phyloP scores from a whole-genome alignment of 129 eudicot species.

The Saussurea involucrata region DNA sequence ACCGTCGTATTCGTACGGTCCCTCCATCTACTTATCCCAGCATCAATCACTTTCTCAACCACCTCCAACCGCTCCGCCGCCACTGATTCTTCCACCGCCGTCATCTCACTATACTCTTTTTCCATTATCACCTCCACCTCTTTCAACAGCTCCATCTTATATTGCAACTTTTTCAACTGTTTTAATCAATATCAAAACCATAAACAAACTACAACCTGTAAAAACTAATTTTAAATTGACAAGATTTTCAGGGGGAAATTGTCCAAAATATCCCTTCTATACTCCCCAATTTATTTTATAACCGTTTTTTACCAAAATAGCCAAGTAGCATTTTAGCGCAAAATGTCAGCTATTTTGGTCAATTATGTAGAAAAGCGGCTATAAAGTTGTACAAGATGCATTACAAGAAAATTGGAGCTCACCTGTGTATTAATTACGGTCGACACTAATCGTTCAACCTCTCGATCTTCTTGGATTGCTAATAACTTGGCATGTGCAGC shows the following conservation, averaged over 20 bases:
- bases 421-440: conserved; percentile 76
- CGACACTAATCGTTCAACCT: conserved; percentile 66
- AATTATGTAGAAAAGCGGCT: no score
- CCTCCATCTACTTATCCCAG: conserved; percentile 57
- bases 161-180: conserved; percentile 71
- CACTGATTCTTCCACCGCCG: conserved; percentile 57
- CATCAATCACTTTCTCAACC: conserved; percentile 36
- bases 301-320: neutral
- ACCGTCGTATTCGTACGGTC: conserved; percentile 21
- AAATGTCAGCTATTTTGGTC: neutral
- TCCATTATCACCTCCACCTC: conserved; percentile 69
- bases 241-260: neutral
- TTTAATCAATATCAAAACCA: neutral
- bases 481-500: conserved; percentile 87
- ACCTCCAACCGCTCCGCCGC: conserved; percentile 49
- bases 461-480: conserved; percentile 88
- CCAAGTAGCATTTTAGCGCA: no score
- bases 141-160: conserved; percentile 58
- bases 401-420: neutral
- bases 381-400: neutral
- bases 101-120: conserved; percentile 46
- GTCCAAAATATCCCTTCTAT: neutral
- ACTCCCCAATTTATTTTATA: no score
- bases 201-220: neutral
- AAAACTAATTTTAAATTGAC: neutral